Base-by-base conservation (phyloP, 2,329 filamentous ascomycete genomes). In the Pyrenochaeta sp. region DNA sequence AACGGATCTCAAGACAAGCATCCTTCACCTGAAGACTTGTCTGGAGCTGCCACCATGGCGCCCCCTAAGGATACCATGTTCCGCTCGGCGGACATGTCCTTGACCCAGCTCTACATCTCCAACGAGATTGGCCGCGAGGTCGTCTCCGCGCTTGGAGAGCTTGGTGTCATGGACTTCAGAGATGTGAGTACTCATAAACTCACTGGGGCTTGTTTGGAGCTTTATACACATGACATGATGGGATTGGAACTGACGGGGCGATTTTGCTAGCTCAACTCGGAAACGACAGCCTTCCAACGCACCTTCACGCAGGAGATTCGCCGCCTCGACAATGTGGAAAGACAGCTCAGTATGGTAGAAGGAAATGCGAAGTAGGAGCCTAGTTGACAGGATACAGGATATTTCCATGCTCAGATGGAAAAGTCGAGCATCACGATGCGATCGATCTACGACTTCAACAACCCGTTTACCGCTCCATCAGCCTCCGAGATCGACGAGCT, bases 41-140 rank as follows among this genome's bases (percentile, higher is more conserved):
- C 65, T 62, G 61, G 62, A 68, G 62, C 69, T 64, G 74, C 73
- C 78, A 78, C 62, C 78, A 89, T 89, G 87, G 86, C 83, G 80
- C 81, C 84, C 55, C 73, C 78, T 52, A 83, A 92, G 83, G 93
- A 98, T 83, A 97, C 93, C 81, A 91, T 97, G 84, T 98, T 99
- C 89, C 94, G 96, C 87, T 99, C 95, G 78, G 92, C 93, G 91
- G 92, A 97, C 81, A 99, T 99, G 95, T 97, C 93, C 86, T 90
- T 99, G 90, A 96, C 96, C 76, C 95, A 99, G 89, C 90, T 99
- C 75, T 99, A 98, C 82, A 96, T 99, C 74, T 92, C 95, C 75
- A 98, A 97, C 78, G 95, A 99, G 85, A 98, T 99, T 71, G 94
- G 95, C 72, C 89, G 95, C 77, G 96, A 99, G 83, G 94, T 97